Percentiles rank a stretch among this genome's conserved stretches.
phyloP scores from a whole-genome alignment of 495 filamentous ascomycete species.

The Hypoxylon lienhwacheense region DNA sequence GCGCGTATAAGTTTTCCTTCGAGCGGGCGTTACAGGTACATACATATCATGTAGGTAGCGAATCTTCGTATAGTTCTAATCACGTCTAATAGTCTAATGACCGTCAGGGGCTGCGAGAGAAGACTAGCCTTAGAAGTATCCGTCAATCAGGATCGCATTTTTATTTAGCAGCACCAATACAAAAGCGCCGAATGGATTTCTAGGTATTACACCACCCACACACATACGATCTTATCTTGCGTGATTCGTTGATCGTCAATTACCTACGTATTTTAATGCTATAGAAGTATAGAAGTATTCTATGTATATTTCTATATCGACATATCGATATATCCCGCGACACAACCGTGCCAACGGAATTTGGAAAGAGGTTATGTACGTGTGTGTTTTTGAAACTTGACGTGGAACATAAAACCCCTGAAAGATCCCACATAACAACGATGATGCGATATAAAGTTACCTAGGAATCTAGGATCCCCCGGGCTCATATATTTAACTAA shows the following conservation, averaged over 20 bases:
- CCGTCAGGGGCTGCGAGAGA: neutral
- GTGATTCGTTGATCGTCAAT: no score
- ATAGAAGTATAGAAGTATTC: no score
- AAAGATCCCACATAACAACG: conserved; percentile 30
- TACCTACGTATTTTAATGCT: no score
- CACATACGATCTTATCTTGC: conserved; percentile 3
- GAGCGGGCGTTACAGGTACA: conserved; percentile 20
- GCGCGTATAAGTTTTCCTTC: conserved; percentile 17
- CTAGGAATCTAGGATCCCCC: conserved; percentile 15
- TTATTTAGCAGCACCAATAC: conserved; percentile 1
- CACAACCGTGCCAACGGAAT: conserved; percentile 13
- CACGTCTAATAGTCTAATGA: no score
- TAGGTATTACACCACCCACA: no score
- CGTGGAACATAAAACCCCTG: conserved; percentile 37
- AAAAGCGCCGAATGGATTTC: neutral
- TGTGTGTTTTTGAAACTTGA: conserved; percentile 35
- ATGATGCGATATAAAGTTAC: conserved; percentile 31
- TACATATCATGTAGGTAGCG: no score
- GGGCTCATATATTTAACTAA: conserved; percentile 4
- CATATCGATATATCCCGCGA: conserved; percentile 13
- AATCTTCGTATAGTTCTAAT: no score
- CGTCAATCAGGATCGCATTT: conserved; percentile 10
- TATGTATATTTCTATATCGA: conserved; percentile 7
- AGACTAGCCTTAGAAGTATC: neutral
- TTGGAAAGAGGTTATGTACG: conserved; percentile 25